Evolutionary conservation across 305 asterid genomes (phyloP), one percentile per base, ranked within the genome.

Genomic region (Withania somnifera): DNA sequence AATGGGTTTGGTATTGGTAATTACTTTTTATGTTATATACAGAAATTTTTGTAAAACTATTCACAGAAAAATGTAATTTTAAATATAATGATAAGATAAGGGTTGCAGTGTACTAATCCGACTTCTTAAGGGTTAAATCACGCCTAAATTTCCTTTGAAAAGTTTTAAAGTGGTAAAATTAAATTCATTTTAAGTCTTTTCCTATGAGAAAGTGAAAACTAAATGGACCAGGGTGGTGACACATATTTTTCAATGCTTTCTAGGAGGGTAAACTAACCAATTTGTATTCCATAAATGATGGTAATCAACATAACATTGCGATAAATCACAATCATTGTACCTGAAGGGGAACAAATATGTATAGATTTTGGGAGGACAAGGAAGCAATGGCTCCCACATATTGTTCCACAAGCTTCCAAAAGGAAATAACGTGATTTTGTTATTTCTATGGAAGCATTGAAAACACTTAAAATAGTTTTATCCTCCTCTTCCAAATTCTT

Each of bases 281-380:
- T 5, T 22, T 13, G 34, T 75, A 68, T 61, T 42, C 28, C 86
- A 84, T 77, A 85, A 60, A 84, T 82, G 78, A 56, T 87, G 84
- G 84, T 88, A 89, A 83, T 82, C 78, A 67, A 81, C 86, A 14
- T 32, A 83, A 80, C 87, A 40, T 83, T 57, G 22, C 45, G 87
- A 85, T 13, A 54, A 82, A 83, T 85, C 89, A 36, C 86, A 52
- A 81, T 83, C 88, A 61, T 58, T 69, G 81, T 82, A 11, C 20
- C 24, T 22, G 0, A 40, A 79, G 77, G 89, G 17, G 88, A 86
- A 86, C 92, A 89, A 83, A 86, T 64, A 84, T 81, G 88, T 86
- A 64, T 81, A 52, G 81, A 67, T 61, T 30, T 40, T 50, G 81
- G 86, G 58, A 85, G 84, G 86, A 91, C 90, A 90, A 79, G 86